These are phyloP conservation scores for Choiromyces venosus DNA, from an alignment of 495 filamentous ascomycete genomes.

Conservation along the genomic window DNA sequence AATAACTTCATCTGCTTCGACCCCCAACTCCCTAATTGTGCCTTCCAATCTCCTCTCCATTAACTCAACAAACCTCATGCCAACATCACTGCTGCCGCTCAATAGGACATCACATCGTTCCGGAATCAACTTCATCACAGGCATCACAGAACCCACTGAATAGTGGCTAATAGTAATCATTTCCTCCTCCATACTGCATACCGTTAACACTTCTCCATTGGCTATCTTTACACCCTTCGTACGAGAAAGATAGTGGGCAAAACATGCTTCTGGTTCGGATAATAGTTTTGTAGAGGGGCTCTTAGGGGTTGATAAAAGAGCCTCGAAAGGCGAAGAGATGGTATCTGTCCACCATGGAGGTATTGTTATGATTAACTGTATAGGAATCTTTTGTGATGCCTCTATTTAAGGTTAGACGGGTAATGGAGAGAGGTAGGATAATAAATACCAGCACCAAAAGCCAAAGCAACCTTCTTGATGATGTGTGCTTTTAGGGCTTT, in stretches of 20 bases:
- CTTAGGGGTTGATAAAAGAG: background rate
- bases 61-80: background rate
- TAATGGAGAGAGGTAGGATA: background rate
- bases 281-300: background rate
- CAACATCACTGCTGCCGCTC: background rate
- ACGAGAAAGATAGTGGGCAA: background rate
- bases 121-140: background rate
- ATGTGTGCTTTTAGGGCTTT: background rate
- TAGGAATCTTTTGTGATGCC: background rate
- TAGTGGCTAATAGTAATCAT: background rate
- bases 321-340: slow-evolving; percentile 2
- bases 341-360: background rate
- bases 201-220: background rate
- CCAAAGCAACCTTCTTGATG: background rate
- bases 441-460: background rate
- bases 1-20: background rate
- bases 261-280: background rate
- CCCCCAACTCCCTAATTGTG: background rate
- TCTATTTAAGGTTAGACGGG: background rate
- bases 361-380: background rate
- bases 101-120: background rate
- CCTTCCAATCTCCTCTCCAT: background rate
- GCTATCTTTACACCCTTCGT: background rate
- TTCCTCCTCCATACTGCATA: slow-evolving; percentile 2
- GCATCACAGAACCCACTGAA: background rate